phyloP scores from a whole-genome alignment of 176 grass and related monocot species.

The Canna indica region DNA sequence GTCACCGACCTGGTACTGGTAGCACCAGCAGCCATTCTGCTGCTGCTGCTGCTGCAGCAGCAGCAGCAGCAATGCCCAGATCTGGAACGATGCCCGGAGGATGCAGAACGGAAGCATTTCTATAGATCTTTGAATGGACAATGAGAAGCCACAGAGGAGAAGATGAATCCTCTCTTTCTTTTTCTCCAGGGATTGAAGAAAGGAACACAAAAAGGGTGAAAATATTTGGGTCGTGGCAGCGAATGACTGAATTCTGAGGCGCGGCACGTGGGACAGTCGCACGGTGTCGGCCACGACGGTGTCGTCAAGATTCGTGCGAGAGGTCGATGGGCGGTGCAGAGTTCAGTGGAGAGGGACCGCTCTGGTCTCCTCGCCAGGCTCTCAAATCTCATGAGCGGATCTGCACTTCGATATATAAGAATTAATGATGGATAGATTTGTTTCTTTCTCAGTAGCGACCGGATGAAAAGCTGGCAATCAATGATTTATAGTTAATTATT shows the following conservation, averaged over 20 bases:
- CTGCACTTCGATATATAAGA: no score
- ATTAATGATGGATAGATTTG: no score
- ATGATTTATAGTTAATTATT: no score
- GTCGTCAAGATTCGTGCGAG: background rate
- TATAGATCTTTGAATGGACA: no score
- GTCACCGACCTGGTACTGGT: constrained; percentile 77
- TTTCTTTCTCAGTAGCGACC: no score
- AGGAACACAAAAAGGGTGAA: no score
- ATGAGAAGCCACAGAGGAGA: background rate
- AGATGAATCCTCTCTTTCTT: no score
- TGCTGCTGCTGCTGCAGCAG: background rate
- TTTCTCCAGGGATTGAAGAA: background rate
- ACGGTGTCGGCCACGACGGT: background rate
- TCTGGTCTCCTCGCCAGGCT: background rate
- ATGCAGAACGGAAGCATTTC: background rate
- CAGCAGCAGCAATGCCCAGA: background rate
- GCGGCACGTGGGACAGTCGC: background rate
- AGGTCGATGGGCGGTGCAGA: background rate
- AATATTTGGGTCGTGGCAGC: background rate
- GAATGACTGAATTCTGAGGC: background rate
- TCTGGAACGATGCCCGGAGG: background rate
- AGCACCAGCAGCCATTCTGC: constrained; percentile 13
- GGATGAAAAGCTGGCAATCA: no score
- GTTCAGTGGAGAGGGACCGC: no score
- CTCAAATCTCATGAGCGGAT: no score